Base-by-base conservation (phyloP, 1,139 yeast species). In the Taphrina betulina region DNA sequence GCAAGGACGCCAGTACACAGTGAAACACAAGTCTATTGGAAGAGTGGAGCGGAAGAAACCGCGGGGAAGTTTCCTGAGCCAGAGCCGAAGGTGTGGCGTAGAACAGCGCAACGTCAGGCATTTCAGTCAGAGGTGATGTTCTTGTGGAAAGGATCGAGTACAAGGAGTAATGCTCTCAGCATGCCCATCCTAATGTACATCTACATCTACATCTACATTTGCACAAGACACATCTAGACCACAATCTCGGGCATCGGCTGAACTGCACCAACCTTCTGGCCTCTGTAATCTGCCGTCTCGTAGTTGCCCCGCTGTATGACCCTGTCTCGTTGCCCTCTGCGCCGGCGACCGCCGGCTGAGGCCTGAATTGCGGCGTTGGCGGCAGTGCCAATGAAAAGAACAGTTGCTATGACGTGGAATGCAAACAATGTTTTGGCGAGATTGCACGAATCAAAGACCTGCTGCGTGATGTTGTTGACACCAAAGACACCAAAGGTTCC, bases 361-460 rank as follows among this genome's bases (percentile, higher is more conserved):
- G 46, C 54, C 8, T 24, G 28, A 24, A 50, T 24, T 17, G 54
- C 54, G 16, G 54, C 46, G 5, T 26, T 33, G 40, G 35, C 20
- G 1, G 54, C 45, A 23, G 35, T 37, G 12, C 26, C 12, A 16
- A 50, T 33, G 34, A 50, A 50, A 12, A 33, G 23, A 5, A 40
- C 16, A 14, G 54, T 33, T 16, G 54, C 54, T 5, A 33, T 23
- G 34, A 50, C 24, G 40, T 50, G 54, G 19, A 50, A 50, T 5
- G 54, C 29, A 33, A 50, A 50, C 17, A 50, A 46, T 3, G 46
- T 19, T 38, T 50, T 50, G 19, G 54, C 38, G 10, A 50, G n/a
- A 24, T 50, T 41, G 34, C 54, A 50, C 7, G 54, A 50, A n/a
- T 50, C 54, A 17, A 22, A 50, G 23, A 50, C 31, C 33, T 50